Evolutionary conservation across 495 filamentous ascomycete genomes (phyloP).

Genomic region (Penicillium bovifimosum): DNA sequence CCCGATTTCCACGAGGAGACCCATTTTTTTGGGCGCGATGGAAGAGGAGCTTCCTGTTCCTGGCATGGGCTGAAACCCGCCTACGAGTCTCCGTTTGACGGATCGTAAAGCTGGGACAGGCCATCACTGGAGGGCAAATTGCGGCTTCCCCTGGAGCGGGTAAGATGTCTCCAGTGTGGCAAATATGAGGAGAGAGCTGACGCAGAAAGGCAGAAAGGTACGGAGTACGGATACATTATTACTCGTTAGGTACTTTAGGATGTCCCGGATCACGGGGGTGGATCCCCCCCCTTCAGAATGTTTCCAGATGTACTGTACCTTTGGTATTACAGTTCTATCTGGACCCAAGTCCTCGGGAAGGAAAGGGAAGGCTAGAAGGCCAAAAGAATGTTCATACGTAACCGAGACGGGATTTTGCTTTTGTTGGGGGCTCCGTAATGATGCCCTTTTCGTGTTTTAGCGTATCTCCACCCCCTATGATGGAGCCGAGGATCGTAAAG

Average conservation of each 20-base stretch:
- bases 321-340: not conserved
- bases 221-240: too few relatives aligned
- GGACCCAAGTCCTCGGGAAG: constrained; percentile 17
- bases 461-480: constrained; percentile 12
- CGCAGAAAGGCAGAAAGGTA: too few relatives aligned
- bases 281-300: not conserved
- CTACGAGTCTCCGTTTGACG: not conserved
- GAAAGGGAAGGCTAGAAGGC: constrained; percentile 37
- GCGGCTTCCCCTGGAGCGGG: not conserved
- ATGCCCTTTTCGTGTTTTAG: constrained; percentile 2
- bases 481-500: constrained; percentile 12
- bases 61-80: constrained; percentile 3
- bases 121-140: not conserved
- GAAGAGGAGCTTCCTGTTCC: not conserved
- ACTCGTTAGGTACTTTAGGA: not conserved
- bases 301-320: not conserved
- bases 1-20: constrained; percentile 8
- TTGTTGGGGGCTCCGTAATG: constrained; percentile 14
- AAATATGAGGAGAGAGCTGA: constrained; percentile 1
- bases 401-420: constrained; percentile 30
- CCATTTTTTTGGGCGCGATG: constrained; percentile 1
- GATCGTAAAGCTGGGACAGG: not conserved
- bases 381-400: constrained; percentile 39
- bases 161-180: constrained; percentile 4
- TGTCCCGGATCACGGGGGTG: constrained; percentile 3